A percentile compares a stretch with the other conserved stretches of the same genome.
Evolutionary conservation across 345 rosid species (phyloP).

Genomic region (Linum trigynum): DNA sequence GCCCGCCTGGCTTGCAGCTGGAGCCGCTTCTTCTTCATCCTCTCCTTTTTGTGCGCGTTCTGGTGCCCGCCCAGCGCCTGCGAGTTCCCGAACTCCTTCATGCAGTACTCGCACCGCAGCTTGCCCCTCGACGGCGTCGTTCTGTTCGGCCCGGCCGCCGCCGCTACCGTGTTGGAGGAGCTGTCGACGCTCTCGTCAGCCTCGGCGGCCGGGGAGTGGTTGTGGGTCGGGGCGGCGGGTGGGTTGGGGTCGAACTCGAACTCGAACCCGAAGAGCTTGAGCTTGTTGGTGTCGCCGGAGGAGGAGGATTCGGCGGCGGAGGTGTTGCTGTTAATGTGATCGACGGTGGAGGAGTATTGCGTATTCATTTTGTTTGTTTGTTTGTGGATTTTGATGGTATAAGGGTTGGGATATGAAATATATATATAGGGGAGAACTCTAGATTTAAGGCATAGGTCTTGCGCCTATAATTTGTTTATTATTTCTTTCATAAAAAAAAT

Average conservation of each 20-base stretch:
- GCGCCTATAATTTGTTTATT: no score
- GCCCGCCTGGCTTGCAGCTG: slow-evolving; percentile 19
- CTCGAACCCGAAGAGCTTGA: slow-evolving; percentile 77
- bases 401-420: no score
- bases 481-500: no score
- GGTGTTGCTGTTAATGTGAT: slow-evolving; percentile 37
- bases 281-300: slow-evolving; percentile 34
- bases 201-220: slow-evolving; percentile 28
- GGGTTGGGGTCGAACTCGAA: slow-evolving; percentile 70
- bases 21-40: slow-evolving; percentile 22
- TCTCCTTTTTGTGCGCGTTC: slow-evolving; percentile 29
- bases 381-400: no score
- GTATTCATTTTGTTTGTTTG: slow-evolving; percentile 21
- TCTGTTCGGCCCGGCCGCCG: slow-evolving; percentile 21
- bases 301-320: slow-evolving; percentile 33
- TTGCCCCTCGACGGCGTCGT: slow-evolving; percentile 10
- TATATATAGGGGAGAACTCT: no score
- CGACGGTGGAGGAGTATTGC: slow-evolving; percentile 30
- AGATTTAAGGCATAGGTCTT: no score
- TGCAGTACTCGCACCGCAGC: slow-evolving; percentile 27
- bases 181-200: slow-evolving; percentile 65
- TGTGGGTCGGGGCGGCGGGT: not conserved
- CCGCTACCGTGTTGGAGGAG: slow-evolving; percentile 24
- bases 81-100: slow-evolving; percentile 24
- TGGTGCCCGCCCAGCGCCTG: slow-evolving; percentile 32